Base-by-base conservation (phyloP, 2,329 filamentous ascomycete genomes). In the Aspergillus texensis region DNA sequence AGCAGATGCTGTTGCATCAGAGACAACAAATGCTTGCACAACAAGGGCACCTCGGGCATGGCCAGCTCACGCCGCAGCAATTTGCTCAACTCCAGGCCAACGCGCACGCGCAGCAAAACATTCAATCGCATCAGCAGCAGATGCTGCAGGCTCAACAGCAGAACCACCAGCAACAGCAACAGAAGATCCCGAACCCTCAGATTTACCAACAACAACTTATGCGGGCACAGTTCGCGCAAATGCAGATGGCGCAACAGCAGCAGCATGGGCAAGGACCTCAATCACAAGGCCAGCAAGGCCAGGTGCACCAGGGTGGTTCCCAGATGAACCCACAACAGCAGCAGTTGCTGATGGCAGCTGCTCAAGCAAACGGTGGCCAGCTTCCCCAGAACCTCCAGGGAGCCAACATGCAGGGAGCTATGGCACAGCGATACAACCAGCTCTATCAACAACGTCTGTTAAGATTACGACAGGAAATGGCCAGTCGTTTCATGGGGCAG, bases 21-120 rank as follows among this genome's bases (percentile, higher is more conserved):
- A 71, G 74, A 65, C 76, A 77, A 59, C 79, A 81, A 64, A 68
- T 78, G 60, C 69, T 78, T 45, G 74, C 77, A 30, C 76, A 81
- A 66, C 72, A 74, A 57, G 72, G 77, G 54, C 72, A 77, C 67
- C 67, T 78, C 58, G 70, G 71, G 24, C 68, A 71, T 53, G 69
- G 70, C 24, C 74, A 77, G 52, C 76, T 80, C 59, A 79, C 76
- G 6, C 78, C 78, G 5, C 79, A 81, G 62, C 76, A 79, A 55
- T 67, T 79, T 61, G 76, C 77, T 43, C 78, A 80, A 48, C 64
- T 80, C 64, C 80, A 81, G 52, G 79, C 70, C 73, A 82, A 71
- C 74, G 75, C 74, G 59, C 80, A 81, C 57, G 80, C 79, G 30
- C 81, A 81, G 62, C 81, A 83, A 58, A 80, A 80, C 36, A 81